These are phyloP conservation scores for Boletus edulis DNA, from an alignment of 768 basidiomycete genomes.

Conservation along the genomic window DNA sequence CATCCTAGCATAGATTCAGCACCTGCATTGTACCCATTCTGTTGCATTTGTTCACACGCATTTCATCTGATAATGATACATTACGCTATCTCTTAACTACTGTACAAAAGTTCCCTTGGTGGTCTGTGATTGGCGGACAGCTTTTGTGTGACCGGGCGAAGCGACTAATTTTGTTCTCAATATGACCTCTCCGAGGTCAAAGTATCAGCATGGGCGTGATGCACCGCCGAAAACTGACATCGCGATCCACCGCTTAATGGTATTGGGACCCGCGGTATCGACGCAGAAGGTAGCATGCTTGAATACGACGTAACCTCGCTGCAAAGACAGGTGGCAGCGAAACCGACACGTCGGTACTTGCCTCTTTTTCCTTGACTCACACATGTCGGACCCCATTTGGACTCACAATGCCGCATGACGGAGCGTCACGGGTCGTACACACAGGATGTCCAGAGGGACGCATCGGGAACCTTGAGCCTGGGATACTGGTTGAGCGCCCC, in stretches of 20 bases:
- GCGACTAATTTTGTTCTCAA: conserved; percentile 7
- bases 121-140: conserved; percentile 7
- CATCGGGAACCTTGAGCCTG: conserved; percentile 14
- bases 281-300: conserved; percentile 9
- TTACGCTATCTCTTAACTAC: conserved; percentile 32
- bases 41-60: conserved; percentile 31
- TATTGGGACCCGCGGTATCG: conserved; percentile 18
- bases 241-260: conserved; percentile 9
- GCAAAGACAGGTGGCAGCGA: conserved; percentile 2
- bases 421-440: background rate
- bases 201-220: background rate
- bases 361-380: conserved; percentile 8
- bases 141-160: conserved; percentile 10
- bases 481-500: conserved; percentile 9
- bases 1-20: conserved; percentile 38
- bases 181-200: conserved; percentile 4
- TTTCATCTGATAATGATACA: conserved; percentile 29
- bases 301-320: conserved; percentile 12
- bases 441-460: conserved; percentile 9
- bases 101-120: conserved; percentile 24
- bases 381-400: conserved; percentile 11
- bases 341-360: background rate
- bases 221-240: conserved; percentile 3
- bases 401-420: conserved; percentile 9
- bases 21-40: conserved; percentile 34